Conservation (phyloP, 1,284 basidiomycete genomes). For the Trichosporon asahii region DNA sequence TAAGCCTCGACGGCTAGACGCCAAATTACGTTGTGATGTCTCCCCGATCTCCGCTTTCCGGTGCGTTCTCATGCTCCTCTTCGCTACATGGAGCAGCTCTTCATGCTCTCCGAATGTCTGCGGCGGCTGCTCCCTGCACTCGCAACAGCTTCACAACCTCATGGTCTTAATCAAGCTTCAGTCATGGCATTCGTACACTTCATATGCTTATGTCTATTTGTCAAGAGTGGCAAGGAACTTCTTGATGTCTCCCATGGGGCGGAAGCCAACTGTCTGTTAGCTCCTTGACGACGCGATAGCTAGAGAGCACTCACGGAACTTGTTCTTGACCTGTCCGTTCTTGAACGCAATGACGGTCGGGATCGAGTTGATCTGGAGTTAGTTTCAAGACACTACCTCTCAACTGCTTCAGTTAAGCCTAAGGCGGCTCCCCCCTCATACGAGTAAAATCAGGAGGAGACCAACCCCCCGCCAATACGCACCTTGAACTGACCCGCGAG, state of each 20-base stretch:
- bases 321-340: slow-evolving; percentile 47
- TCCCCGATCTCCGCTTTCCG: not conserved
- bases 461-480: too few relatives aligned
- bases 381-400: not conserved
- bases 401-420: not conserved
- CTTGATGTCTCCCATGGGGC: slow-evolving; percentile 42
- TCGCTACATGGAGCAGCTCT: too few relatives aligned
- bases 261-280: slow-evolving; percentile 41
- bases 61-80: not conserved
- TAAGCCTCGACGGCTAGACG: not conserved
- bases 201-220: not conserved
- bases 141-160: not conserved
- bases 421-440: too few relatives aligned
- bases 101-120: too few relatives aligned
- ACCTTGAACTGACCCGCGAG: slow-evolving; percentile 49
- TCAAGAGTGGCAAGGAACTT: slow-evolving; percentile 44
- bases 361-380: slow-evolving; percentile 43
- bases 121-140: too few relatives aligned
- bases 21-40: not conserved
- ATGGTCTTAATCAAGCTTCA: too few relatives aligned
- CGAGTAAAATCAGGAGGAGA: too few relatives aligned
- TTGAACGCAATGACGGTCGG: slow-evolving; percentile 52
- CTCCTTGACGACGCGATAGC: not conserved
- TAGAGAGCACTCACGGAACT: slow-evolving; percentile 43
- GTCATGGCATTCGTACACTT: not conserved